Conservation (phyloP, 2,329 filamentous ascomycete genomes). For the Colletotrichum karsti region DNA sequence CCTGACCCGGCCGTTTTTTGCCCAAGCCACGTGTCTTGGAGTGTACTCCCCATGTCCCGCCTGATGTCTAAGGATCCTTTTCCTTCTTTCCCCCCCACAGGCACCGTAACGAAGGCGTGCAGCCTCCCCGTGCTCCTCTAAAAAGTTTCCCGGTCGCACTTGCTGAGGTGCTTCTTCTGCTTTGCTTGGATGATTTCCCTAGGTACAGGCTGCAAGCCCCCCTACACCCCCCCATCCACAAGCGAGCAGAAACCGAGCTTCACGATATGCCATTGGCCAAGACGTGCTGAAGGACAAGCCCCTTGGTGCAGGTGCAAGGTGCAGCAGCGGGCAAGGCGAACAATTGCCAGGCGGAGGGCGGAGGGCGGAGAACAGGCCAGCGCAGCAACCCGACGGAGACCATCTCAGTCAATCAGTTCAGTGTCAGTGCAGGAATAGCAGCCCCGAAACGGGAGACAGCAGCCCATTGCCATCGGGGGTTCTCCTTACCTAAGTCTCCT, state of each 20-base stretch:
- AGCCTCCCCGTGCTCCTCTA: slow-evolving; percentile 19
- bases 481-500: not conserved
- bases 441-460: slow-evolving; percentile 17
- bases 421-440: slow-evolving; percentile 28
- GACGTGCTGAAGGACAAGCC: slow-evolving; percentile 11
- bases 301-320: slow-evolving; percentile 8
- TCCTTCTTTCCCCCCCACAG: not conserved
- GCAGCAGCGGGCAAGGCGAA: not conserved
- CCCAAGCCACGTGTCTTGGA: not conserved
- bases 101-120: slow-evolving; percentile 10
- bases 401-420: too few species aligned
- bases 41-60: slow-evolving; percentile 19
- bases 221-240: slow-evolving; percentile 7
- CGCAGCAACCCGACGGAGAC: slow-evolving; percentile 15
- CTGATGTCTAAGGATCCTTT: slow-evolving; percentile 22
- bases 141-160: slow-evolving; percentile 4
- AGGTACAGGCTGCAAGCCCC: slow-evolving; percentile 1
- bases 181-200: slow-evolving; percentile 12
- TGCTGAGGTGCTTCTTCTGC: not conserved
- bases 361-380: slow-evolving; percentile 21
- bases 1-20: too few species aligned
- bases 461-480: not conserved
- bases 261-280: slow-evolving; percentile 6
- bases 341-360: slow-evolving; percentile 1
- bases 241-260: slow-evolving; percentile 14